Percentiles rank a stretch among this genome's conserved stretches.
Evolutionary conservation across 371 early-diverging fungal species (phyloP).

Genomic region (Rhizomucor miehei): DNA sequence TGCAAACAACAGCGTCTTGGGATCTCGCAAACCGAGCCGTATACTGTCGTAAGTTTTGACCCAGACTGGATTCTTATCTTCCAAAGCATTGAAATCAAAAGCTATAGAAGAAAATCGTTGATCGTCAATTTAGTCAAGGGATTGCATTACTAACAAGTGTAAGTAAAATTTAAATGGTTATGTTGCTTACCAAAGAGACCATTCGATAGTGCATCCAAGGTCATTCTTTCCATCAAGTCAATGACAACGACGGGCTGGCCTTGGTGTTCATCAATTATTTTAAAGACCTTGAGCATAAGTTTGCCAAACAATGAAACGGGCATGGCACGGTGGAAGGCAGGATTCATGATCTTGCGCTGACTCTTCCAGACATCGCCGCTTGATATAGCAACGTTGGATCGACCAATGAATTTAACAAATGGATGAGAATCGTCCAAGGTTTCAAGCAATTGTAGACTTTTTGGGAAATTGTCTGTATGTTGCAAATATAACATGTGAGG

Average conservation of each 20-base stretch:
- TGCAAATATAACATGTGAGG: too few relatives aligned
- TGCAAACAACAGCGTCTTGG: slow-evolving; percentile 10
- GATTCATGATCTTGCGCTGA: slow-evolving; percentile 26
- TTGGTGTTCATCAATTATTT: slow-evolving; percentile 10
- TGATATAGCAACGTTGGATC: too few relatives aligned
- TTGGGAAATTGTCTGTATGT: too few relatives aligned
- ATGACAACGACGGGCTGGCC: neutral
- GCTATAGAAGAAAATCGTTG: neutral
- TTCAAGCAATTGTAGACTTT: too few relatives aligned
- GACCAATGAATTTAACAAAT: too few relatives aligned
- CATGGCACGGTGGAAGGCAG: slow-evolving; percentile 40
- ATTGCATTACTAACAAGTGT: neutral
- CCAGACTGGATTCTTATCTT: neutral
- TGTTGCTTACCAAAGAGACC: slow-evolving; percentile 17
- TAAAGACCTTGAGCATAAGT: slow-evolving; percentile 16
- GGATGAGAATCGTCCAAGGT: too few relatives aligned
- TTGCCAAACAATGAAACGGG: slow-evolving; percentile 31
- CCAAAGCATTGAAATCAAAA: neutral
- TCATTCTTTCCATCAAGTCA: slow-evolving; percentile 10
- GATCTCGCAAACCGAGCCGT: slow-evolving; percentile 2
- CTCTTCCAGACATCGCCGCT: too few relatives aligned
- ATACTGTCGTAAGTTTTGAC: slow-evolving; percentile 13
- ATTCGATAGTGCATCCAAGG: slow-evolving; percentile 35
- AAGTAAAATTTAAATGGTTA: neutral
- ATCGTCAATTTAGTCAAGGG: neutral